Percentiles rank a stretch among this genome's conserved stretches.
Conservation (phyloP, 306 rosid genomes). For the Elaeagnus macrophylla region DNA sequence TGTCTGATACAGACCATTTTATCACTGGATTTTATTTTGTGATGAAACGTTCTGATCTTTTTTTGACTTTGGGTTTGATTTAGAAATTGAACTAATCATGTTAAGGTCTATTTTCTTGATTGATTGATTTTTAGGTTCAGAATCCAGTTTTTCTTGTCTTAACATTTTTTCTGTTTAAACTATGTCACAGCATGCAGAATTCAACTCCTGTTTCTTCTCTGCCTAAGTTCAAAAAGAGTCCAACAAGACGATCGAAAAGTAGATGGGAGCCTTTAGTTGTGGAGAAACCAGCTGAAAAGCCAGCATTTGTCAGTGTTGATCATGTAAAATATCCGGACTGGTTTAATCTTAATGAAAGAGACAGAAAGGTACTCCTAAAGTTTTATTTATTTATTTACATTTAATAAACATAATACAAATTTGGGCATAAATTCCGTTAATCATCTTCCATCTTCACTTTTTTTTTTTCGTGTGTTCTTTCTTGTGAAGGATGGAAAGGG, state of each 20-base stretch:
- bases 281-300: constrained; percentile 54
- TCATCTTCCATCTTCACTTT: neutral
- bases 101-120: constrained; percentile 5
- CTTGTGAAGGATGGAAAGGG: no score
- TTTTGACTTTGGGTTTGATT: no score
- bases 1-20: neutral
- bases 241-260: constrained; percentile 68
- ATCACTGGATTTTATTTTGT: neutral
- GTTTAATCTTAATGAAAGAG: constrained; percentile 42
- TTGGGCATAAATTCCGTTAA: neutral
- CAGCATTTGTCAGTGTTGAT: constrained; percentile 30
- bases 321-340: constrained; percentile 49
- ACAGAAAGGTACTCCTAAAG: constrained; percentile 53
- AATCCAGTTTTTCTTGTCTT: neutral
- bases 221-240: constrained; percentile 69
- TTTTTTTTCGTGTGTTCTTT: neutral
- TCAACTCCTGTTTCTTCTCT: constrained; percentile 33
- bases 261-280: constrained; percentile 96
- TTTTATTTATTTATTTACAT: neutral
- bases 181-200: constrained; percentile 41
- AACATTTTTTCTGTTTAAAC: constrained; percentile 6
- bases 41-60: neutral
- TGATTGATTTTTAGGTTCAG: neutral
- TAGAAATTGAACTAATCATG: neutral
- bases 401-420: neutral